Percentiles rank a stretch among this genome's conserved stretches.
Conservation (phyloP, 805 yeast genomes). For the Spathaspora gorwiae region DNA sequence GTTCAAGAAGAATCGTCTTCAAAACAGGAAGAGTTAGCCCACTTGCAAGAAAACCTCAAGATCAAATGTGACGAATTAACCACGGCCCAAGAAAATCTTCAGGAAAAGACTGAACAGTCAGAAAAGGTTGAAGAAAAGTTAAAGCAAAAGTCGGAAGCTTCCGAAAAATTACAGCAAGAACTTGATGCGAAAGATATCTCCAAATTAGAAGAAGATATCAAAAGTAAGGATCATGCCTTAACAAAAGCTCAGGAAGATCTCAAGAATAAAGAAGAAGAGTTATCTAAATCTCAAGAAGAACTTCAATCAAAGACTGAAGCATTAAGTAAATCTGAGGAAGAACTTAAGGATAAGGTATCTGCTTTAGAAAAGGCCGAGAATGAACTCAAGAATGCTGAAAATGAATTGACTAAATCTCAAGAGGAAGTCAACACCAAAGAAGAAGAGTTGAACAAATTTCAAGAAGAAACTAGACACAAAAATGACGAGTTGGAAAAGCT, state of each 20-base stretch:
- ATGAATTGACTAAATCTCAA: not conserved
- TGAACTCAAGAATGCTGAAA: not conserved
- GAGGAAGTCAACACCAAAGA: not conserved
- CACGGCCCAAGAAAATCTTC: not conserved
- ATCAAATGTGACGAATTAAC: too few species aligned
- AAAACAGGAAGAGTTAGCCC: too few species aligned
- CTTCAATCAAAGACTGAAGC: not conserved
- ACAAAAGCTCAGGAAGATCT: not conserved
- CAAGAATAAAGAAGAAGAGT: not conserved
- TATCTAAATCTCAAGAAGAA: not conserved
- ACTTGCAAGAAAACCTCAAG: too few species aligned
- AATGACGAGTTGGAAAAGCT: not conserved
- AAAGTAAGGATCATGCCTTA: not conserved
- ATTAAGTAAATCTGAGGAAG: not conserved
- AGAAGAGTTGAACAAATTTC: not conserved
- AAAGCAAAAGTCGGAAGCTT: not conserved
- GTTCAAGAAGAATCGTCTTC: too few species aligned
- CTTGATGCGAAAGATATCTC: not conserved
- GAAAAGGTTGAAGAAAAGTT: not conserved
- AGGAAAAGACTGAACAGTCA: constrained; percentile 1
- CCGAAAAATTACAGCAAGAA: not conserved
- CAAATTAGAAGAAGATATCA: not conserved
- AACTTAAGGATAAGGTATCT: constrained; percentile 1
- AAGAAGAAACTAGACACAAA: not conserved
- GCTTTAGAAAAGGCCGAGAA: not conserved